Evolutionary conservation across 2,329 filamentous ascomycete species (phyloP), one percentile per base, ranked within the genome.

Genomic region (Grosmannia serpens): DNA sequence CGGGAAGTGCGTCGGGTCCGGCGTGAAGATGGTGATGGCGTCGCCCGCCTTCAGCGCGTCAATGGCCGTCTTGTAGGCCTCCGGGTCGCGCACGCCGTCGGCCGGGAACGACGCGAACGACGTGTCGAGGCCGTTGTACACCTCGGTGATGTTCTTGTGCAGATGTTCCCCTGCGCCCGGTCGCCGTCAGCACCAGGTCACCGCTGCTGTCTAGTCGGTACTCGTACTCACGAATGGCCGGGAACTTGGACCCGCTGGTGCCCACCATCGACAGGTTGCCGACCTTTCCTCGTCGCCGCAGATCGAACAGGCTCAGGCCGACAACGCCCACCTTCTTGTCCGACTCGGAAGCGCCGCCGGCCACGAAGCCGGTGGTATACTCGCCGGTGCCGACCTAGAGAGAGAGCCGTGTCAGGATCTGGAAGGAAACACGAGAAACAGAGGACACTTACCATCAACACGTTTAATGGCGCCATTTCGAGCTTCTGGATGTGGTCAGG

Each of bases 271-370:
- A 84, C 67, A 96, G 77, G 61, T 88, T 84, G 65, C 83, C 86
- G 27, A 96, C 91, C 74, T 96, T 96, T 65, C 91, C 91, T 70
- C 91, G 81, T 62, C 91, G 82, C 61, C 91, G 85, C 64, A 96
- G 79, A 71, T 96, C 91, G 71, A 96, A 95, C 64, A 96, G 78
- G 27, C 89, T 92, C 70, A 96, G 76, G 47, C 89, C 91, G 22
- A 96, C 91, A 11, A 96, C 92, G 60, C 92, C 91, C 55, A 96
- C 88, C 73, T 96, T 96, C 77, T 96, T 96, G 79, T 96, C 92
- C 55, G 90, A 95, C 13, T 82, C 86, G 4, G 90, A 95, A 56
- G 85, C 87, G 60, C 86, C 87, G 61, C 85, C 86, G 59, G 89
- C 90, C 59, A 96, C 91, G 66, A 94, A 96, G 59, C 91, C 91